Conservation (phyloP, 78 protist genomes). For the Diacronema lutheri region DNA sequence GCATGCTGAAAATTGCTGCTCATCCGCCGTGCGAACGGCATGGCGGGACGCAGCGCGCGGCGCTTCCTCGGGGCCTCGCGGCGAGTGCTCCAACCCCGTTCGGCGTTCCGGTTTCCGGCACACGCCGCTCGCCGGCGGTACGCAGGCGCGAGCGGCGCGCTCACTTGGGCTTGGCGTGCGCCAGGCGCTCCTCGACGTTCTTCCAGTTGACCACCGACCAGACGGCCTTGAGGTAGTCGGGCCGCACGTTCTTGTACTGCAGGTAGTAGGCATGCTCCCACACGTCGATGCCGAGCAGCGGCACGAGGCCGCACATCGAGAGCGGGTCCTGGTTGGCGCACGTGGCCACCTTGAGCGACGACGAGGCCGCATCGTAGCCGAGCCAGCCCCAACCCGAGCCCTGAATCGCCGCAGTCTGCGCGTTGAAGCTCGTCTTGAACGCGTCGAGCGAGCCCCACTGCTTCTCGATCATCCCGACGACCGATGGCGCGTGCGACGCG, state of each 20-base stretch:
- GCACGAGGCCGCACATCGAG: not conserved
- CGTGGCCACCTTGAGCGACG: constrained; percentile 25
- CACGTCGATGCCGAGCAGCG: constrained; percentile 34
- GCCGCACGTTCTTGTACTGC: constrained; percentile 50
- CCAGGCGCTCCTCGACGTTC: not conserved
- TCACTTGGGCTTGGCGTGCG: too few species aligned
- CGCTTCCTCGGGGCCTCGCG: too few species aligned
- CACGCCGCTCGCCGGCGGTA: too few species aligned
- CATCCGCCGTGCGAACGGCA: too few species aligned
- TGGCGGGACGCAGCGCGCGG: too few species aligned
- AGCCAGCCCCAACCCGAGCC: constrained; percentile 89
- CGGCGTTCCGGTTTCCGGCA: too few species aligned
- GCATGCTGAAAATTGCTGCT: too few species aligned
- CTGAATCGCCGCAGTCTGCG: constrained; percentile 79
- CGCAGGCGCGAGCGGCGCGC: too few species aligned
- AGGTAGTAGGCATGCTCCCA: constrained; percentile 68
- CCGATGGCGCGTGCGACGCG: not conserved
- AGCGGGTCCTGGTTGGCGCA: constrained; percentile 23
- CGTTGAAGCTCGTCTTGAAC: constrained; percentile 61
- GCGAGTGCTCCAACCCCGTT: too few species aligned
- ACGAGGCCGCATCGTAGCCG: constrained; percentile 60
- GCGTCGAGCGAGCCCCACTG: constrained; percentile 67
- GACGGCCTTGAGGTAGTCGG: constrained; percentile 35
- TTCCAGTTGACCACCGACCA: constrained; percentile 30
- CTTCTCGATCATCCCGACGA: constrained; percentile 23